Percentiles rank a stretch among this genome's conserved stretches.
phyloP scores from a whole-genome alignment of 495 filamentous ascomycete species.

The Antarctomyces pellizariae region DNA sequence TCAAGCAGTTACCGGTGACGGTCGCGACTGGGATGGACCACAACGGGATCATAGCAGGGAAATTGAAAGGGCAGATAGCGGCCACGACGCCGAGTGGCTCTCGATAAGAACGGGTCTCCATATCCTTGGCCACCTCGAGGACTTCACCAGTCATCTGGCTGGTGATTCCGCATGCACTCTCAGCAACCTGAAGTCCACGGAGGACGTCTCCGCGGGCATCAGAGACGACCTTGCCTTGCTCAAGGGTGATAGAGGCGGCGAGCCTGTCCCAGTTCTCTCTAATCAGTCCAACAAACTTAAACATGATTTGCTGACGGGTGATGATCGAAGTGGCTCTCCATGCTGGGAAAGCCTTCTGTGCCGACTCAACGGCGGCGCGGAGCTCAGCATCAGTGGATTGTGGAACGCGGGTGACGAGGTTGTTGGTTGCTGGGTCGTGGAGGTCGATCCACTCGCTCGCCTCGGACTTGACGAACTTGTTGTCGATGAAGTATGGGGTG shows the following conservation, averaged over 20 bases:
- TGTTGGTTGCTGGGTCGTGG: conserved; percentile 90
- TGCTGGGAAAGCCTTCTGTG: conserved; percentile 67
- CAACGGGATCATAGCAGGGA: conserved; percentile 97
- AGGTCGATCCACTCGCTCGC: conserved; percentile 75
- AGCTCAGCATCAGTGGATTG: conserved; percentile 86
- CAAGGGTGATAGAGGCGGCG: conserved; percentile 84
- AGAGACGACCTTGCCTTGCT: conserved; percentile 96
- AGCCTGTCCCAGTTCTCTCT: conserved; percentile 88
- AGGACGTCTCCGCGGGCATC: conserved; percentile 93
- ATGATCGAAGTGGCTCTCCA: conserved; percentile 77
- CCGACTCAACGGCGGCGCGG: conserved; percentile 64
- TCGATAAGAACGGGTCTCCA: conserved; percentile 86
- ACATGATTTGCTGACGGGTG: conserved; percentile 84
- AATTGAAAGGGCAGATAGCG: conserved; percentile 98
- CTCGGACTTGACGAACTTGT: conserved; percentile 58
- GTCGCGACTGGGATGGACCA: conserved; percentile 95
- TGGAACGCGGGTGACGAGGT: conserved; percentile 91
- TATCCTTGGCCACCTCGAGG: conserved; percentile 92
- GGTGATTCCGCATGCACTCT: conserved; percentile 86
- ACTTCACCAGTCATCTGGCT: conserved; percentile 87
- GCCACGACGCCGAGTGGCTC: conserved; percentile 91
- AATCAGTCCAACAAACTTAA: conserved; percentile 80
- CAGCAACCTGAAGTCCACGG: conserved; percentile 85
- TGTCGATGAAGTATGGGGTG: conserved; percentile 82
- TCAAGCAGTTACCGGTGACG: conserved; percentile 77